phyloP scores from a whole-genome alignment of 139 green algal genomes.

The Micromonas pusilla region DNA sequence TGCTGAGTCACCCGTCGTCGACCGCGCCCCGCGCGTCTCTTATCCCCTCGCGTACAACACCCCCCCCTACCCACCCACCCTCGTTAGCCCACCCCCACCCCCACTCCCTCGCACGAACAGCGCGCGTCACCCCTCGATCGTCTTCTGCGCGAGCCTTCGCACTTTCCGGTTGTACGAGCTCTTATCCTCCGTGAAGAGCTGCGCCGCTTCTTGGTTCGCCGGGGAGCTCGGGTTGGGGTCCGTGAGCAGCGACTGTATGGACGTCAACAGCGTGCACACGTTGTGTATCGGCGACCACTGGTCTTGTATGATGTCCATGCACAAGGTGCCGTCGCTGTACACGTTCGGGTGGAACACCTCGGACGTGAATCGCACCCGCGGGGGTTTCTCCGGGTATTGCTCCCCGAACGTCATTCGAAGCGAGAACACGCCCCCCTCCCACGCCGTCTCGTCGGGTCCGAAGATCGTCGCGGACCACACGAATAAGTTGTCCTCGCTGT shows the following conservation, averaged over 20 bases:
- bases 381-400: slow-evolving; percentile 77
- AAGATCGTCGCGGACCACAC: slow-evolving; percentile 72
- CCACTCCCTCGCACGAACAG: too few species aligned
- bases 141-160: slow-evolving; percentile 46
- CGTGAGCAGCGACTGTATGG: slow-evolving; percentile 61
- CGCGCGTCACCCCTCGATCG: slow-evolving; percentile 33
- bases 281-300: slow-evolving; percentile 81
- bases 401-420: slow-evolving; percentile 79
- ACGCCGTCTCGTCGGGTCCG: slow-evolving; percentile 60
- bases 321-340: slow-evolving; percentile 82
- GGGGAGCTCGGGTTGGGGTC: slow-evolving; percentile 82
- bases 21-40: too few species aligned
- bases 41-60: too few species aligned
- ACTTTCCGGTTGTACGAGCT: slow-evolving; percentile 72
- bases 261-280: slow-evolving; percentile 54
- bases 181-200: slow-evolving; percentile 57
- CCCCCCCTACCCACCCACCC: too few species aligned
- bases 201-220: slow-evolving; percentile 85
- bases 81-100: too few species aligned
- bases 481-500: slow-evolving; percentile 65
- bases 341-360: slow-evolving; percentile 80
- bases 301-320: slow-evolving; percentile 91
- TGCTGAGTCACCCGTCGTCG: too few species aligned
- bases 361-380: slow-evolving; percentile 75
- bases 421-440: slow-evolving; percentile 76